These are phyloP conservation scores for Oryza glaberrima DNA, from an alignment of 176 grass and related monocot genomes.

Conservation along the genomic window DNA sequence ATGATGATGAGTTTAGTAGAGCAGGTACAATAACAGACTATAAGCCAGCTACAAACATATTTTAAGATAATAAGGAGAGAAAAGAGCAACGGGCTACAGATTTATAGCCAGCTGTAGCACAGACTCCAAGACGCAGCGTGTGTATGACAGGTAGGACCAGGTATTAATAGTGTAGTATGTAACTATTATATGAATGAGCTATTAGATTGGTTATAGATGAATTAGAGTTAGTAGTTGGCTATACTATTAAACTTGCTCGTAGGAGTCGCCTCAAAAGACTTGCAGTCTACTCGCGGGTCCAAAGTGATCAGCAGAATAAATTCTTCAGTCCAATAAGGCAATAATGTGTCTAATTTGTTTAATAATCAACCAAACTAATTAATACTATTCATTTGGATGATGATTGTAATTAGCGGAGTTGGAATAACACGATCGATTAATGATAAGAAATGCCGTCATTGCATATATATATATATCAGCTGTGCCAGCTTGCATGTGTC, in stretches of 20 bases:
- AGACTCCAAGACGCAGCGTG: too few relatives aligned
- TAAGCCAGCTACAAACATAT: too few relatives aligned
- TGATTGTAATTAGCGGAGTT: background rate
- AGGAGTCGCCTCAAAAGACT: background rate
- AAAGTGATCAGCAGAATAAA: background rate
- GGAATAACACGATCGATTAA: background rate
- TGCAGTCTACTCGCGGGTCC: background rate
- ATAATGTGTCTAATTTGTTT: background rate
- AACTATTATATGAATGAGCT: too few relatives aligned
- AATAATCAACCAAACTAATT: background rate
- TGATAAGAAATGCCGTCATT: background rate
- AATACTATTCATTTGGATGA: background rate
- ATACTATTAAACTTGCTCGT: too few relatives aligned
- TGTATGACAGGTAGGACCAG: too few relatives aligned
- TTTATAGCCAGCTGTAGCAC: too few relatives aligned
- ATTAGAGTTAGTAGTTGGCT: too few relatives aligned
- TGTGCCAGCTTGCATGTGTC: background rate
- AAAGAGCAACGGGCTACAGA: too few relatives aligned
- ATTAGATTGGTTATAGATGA: too few relatives aligned
- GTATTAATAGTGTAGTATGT: too few relatives aligned
- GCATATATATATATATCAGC: background rate
- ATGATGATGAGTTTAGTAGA: background rate
- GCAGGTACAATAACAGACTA: too few relatives aligned
- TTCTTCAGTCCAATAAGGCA: constrained; percentile 13
- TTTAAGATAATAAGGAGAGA: too few relatives aligned